A percentile compares a stretch with the other conserved stretches of the same genome.
Evolutionary conservation across 2,329 filamentous ascomycete genomes (phyloP).

Genomic region (Apiospora pterosperma): DNA sequence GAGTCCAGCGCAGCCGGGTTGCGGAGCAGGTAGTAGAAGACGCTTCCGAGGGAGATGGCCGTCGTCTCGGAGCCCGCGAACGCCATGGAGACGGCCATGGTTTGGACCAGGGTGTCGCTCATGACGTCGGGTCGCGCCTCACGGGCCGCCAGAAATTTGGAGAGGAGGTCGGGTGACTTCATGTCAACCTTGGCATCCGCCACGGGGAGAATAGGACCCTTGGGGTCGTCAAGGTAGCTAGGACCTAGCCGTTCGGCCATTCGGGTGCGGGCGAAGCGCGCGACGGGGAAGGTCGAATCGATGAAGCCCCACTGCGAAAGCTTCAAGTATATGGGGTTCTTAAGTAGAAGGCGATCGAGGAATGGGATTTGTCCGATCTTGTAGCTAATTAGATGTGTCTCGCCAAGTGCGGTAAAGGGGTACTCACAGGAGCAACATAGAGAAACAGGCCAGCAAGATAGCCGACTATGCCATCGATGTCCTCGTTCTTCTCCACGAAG

Average conservation of each 20-base stretch:
- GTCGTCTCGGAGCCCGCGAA: slow-evolving; percentile 79
- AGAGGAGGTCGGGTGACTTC: slow-evolving; percentile 57
- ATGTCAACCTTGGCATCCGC: slow-evolving; percentile 34
- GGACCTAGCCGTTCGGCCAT: slow-evolving; percentile 59
- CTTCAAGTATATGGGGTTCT: slow-evolving; percentile 71
- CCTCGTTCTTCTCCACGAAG: slow-evolving; percentile 70
- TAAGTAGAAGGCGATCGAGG: slow-evolving; percentile 66
- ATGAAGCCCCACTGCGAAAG: slow-evolving; percentile 64
- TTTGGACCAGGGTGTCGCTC: slow-evolving; percentile 65
- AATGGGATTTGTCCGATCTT: slow-evolving; percentile 72
- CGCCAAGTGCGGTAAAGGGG: slow-evolving; percentile 2
- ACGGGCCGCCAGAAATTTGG: slow-evolving; percentile 68
- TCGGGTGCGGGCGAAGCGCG: slow-evolving; percentile 65
- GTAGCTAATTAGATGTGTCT: neutral
- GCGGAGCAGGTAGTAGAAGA: slow-evolving; percentile 73
- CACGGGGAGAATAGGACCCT: slow-evolving; percentile 33
- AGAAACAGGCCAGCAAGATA: slow-evolving; percentile 64
- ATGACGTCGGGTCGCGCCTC: slow-evolving; percentile 68
- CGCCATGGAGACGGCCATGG: slow-evolving; percentile 69
- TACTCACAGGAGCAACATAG: slow-evolving; percentile 65
- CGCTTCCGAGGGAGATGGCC: slow-evolving; percentile 66
- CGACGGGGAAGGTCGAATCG: slow-evolving; percentile 69
- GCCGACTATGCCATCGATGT: slow-evolving; percentile 70
- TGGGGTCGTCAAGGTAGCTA: slow-evolving; percentile 32
- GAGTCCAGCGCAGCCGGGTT: slow-evolving; percentile 52